Base-by-base conservation (phyloP, 2,329 filamentous ascomycete genomes). In the Aureobasidium lini region DNA sequence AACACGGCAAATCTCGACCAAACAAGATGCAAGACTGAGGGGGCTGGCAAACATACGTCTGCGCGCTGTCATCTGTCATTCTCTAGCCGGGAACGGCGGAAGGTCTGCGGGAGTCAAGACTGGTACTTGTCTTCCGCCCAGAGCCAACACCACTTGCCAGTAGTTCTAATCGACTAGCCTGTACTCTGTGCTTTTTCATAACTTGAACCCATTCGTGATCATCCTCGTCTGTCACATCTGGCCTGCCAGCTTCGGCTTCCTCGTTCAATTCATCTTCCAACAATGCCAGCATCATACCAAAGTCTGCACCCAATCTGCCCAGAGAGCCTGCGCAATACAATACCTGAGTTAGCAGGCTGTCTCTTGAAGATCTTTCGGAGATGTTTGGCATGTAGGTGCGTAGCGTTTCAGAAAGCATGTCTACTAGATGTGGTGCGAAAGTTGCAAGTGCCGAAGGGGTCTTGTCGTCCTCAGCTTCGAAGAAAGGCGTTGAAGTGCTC, bases 321-420 rank as follows among this genome's bases (percentile, higher is more conserved):
- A 99, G 76, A 73, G 92, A 96, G 47, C 90, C 89, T 0, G 93
- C 92, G 67, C 91, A 95, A 73, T 96, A 97, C 8, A 97, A 76
- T 0, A 96, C 89, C 71, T 97, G 93, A 0, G 92, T 97, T 39
- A 96, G 76, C 58, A 97, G 80, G 68, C 90, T 95, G 70, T 97
- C 93, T 34, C 91, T 79, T 0, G 89, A 87, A 28, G 87, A 83
- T 63, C 86, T 86, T 67, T 96, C 92, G 64, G 82, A 84, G 3
- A 97, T 84, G 52, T 88, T 90, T 0, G 91, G 89, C 2, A 97
- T 78, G 71, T 96, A 96, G 13, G 76, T 74, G 57, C 82, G 81
- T 48, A 96, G 75, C 0, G 89, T 94, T 57, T 89, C 85, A 40
- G 88, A 85, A 28, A 99, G 79, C 75, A 95, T 84, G 46, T 88